Conservation (phyloP, 2,329 filamentous ascomycete species). For the Mycocentrospora acerina region DNA sequence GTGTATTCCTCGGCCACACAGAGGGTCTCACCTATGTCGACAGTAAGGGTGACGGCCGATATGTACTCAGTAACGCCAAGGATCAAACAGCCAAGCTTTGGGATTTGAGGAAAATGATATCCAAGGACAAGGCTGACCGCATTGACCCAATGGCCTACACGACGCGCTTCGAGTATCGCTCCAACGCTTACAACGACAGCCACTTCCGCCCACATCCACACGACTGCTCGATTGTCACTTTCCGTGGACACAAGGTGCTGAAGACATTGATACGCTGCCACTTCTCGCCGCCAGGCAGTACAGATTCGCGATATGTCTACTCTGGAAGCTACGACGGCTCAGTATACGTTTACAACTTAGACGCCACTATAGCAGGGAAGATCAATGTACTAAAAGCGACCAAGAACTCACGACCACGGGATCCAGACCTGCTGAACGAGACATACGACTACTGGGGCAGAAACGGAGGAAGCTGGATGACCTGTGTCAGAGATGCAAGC, state of each 20-base stretch:
- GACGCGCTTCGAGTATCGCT: conserved; percentile 74
- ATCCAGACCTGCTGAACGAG: conserved; percentile 55
- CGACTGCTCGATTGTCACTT: conserved; percentile 92
- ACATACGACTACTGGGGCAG: conserved; percentile 59
- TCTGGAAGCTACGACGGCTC: conserved; percentile 86
- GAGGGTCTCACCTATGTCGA: conserved; percentile 68
- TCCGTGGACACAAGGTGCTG: conserved; percentile 84
- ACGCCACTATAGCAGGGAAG: conserved; percentile 76
- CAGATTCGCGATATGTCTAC: conserved; percentile 90
- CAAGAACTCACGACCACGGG: conserved; percentile 58
- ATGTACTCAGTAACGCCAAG: conserved; percentile 91
- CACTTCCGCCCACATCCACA: conserved; percentile 73
- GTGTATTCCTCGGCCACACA: conserved; percentile 66
- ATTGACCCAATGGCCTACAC: conserved; percentile 60
- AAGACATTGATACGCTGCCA: conserved; percentile 92
- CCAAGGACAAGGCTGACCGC: conserved; percentile 62
- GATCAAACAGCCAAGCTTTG: conserved; percentile 98
- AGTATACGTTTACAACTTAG: conserved; percentile 90
- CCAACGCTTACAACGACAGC: conserved; percentile 63
- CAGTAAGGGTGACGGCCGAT: conserved; percentile 84
- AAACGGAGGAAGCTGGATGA: conserved; percentile 65
- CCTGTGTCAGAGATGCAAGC: conserved; percentile 82
- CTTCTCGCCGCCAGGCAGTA: conserved; percentile 84
- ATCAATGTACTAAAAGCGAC: conserved; percentile 79
- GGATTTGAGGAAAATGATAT: conserved; percentile 90